phyloP scores from a whole-genome alignment of 129 eudicot genomes.

The Rutidosis leptorrhynchoides region DNA sequence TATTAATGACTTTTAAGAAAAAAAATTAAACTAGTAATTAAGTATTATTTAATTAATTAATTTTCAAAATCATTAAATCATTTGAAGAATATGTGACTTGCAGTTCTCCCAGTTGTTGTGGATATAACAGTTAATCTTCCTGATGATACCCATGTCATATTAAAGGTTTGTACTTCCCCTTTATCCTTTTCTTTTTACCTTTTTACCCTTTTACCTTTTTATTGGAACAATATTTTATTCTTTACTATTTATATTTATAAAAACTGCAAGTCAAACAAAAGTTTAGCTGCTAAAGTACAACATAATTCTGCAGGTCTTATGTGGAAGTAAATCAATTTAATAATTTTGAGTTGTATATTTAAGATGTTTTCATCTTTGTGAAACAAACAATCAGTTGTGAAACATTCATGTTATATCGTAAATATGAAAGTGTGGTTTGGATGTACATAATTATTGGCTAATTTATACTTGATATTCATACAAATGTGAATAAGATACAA shows the following conservation, averaged over 20 bases:
- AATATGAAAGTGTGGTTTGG: neutral
- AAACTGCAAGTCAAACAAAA: neutral
- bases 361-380: neutral
- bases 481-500: constrained; percentile 11
- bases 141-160: constrained; percentile 79
- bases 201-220: neutral
- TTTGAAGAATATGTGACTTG: constrained; percentile 15
- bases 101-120: constrained; percentile 97
- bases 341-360: neutral
- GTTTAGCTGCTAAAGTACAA: neutral
- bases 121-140: constrained; percentile 82
- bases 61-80: neutral
- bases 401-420: neutral
- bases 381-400: neutral
- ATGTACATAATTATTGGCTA: neutral
- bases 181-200: neutral
- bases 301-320: too few species aligned
- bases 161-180: constrained; percentile 58
- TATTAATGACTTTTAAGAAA: neutral
- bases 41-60: neutral
- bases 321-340: neutral
- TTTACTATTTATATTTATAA: neutral
- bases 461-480: neutral
- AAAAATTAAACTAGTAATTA: neutral
- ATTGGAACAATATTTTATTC: neutral